These are phyloP conservation scores for Parmales sp. DNA, from an alignment of 108 stramenopile genomes.

Conservation along the genomic window DNA sequence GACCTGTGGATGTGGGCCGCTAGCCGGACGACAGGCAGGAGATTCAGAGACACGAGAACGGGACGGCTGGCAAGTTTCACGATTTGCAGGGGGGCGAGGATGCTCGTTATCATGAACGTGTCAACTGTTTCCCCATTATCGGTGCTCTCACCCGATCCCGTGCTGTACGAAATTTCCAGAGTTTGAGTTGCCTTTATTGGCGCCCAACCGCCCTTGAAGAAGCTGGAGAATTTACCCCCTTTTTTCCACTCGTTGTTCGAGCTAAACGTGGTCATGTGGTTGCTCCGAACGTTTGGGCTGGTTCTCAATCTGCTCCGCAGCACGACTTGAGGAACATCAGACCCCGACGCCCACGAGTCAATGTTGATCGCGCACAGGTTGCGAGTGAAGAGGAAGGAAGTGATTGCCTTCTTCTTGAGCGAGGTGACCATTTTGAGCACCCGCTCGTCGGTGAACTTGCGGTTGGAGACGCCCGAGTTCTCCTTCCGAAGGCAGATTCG, in stretches of 20 bases:
- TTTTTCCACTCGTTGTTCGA: conserved; percentile 4
- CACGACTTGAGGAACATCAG: not conserved
- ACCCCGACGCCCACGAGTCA: not conserved
- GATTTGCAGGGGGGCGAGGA: not conserved
- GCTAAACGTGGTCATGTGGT: not conserved
- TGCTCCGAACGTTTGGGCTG: not conserved
- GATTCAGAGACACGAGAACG: not conserved
- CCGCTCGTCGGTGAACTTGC: not conserved
- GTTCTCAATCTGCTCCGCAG: not conserved
- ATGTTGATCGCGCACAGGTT: not conserved
- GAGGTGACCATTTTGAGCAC: not conserved
- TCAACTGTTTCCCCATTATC: not conserved
- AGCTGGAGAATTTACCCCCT: not conserved
- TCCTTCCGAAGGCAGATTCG: conserved; percentile 3
- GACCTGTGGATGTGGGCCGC: not conserved
- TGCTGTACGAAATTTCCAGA: not conserved
- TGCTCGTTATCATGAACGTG: not conserved
- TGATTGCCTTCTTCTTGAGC: not conserved
- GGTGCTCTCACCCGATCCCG: not conserved
- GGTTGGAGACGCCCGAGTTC: not conserved
- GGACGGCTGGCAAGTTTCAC: not conserved
- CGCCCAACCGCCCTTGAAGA: conserved; percentile 2
- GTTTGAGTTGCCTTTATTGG: not conserved
- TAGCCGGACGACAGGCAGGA: not conserved
- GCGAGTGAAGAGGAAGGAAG: not conserved